phyloP scores from a whole-genome alignment of 768 basidiomycete genomes.

The Mycena filopes region DNA sequence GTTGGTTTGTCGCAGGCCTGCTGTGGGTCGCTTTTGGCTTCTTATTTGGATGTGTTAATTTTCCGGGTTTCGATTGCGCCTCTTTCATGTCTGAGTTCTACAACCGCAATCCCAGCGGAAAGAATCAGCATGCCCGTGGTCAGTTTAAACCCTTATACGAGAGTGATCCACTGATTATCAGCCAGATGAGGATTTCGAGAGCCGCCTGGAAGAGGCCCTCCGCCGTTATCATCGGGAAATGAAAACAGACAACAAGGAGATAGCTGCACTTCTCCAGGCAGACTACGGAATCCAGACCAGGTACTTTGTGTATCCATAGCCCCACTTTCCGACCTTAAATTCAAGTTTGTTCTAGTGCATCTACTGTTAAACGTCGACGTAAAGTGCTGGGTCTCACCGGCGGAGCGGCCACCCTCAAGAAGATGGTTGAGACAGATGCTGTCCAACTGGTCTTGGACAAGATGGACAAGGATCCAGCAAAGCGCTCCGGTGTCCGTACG shows the following conservation, averaged over 20 bases:
- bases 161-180: not conserved
- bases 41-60: too few relatives aligned
- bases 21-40: too few relatives aligned
- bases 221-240: slow-evolving; percentile 33
- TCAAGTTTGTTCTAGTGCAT: slow-evolving; percentile 15
- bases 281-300: slow-evolving; percentile 29
- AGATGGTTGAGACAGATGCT: slow-evolving; percentile 9
- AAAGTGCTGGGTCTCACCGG: slow-evolving; percentile 24
- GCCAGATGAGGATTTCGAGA: slow-evolving; percentile 32
- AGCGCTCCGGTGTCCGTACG: slow-evolving; percentile 26
- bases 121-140: slow-evolving; percentile 32
- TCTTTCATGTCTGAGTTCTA: slow-evolving; percentile 14
- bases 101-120: slow-evolving; percentile 34
- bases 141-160: not conserved
- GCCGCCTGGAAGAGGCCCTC: slow-evolving; percentile 26
- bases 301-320: slow-evolving; percentile 15
- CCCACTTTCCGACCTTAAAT: not conserved
- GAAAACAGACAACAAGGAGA: slow-evolving; percentile 33
- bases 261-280: slow-evolving; percentile 25
- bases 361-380: slow-evolving; percentile 31
- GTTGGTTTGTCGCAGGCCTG: too few relatives aligned
- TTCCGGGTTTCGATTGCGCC: too few relatives aligned
- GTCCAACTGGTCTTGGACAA: slow-evolving; percentile 31
- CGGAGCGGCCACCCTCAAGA: slow-evolving; percentile 20
- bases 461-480: slow-evolving; percentile 31